Percentiles rank a stretch among this genome's conserved stretches.
Evolutionary conservation across 2,329 filamentous ascomycete genomes (phyloP).

Genomic region (Penicillium sp.): DNA sequence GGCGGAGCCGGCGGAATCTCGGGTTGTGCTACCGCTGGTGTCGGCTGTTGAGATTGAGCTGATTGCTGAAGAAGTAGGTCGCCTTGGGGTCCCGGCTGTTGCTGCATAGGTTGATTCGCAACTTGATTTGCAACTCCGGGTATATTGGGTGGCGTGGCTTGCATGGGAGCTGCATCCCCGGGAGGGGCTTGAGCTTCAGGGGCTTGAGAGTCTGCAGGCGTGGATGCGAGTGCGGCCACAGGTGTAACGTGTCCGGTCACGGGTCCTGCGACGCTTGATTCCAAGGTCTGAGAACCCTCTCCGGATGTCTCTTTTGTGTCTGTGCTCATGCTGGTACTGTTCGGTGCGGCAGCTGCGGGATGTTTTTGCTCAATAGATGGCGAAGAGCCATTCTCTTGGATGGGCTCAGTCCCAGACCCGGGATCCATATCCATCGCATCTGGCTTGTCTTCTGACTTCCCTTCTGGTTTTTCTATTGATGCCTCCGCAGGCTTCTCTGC

Average conservation of each 20-base stretch:
- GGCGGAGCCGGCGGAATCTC: slow-evolving; percentile 34
- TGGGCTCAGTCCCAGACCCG: slow-evolving; percentile 2
- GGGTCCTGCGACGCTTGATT: background rate
- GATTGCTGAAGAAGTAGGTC: background rate
- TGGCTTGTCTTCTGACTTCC: slow-evolving; percentile 2
- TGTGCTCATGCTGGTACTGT: background rate
- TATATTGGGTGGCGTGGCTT: slow-evolving; percentile 13
- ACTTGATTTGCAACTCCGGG: slow-evolving; percentile 1
- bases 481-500: background rate
- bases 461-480: background rate
- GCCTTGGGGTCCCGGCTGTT: background rate
- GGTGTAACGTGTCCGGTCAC: background rate
- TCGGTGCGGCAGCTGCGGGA: background rate
- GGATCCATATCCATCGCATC: slow-evolving; percentile 23
- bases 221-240: background rate
- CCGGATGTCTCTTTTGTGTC: slow-evolving; percentile 7
- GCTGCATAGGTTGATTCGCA: background rate
- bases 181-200: slow-evolving; percentile 6
- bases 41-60: slow-evolving; percentile 13
- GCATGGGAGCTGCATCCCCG: slow-evolving; percentile 9
- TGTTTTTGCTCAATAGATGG: background rate
- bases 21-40: slow-evolving; percentile 25
- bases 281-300: background rate
- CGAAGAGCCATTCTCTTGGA: slow-evolving; percentile 3
- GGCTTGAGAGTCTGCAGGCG: slow-evolving; percentile 8